Conservation (phyloP, 2,329 filamentous ascomycete genomes). For the Botrytis galanthina region DNA sequence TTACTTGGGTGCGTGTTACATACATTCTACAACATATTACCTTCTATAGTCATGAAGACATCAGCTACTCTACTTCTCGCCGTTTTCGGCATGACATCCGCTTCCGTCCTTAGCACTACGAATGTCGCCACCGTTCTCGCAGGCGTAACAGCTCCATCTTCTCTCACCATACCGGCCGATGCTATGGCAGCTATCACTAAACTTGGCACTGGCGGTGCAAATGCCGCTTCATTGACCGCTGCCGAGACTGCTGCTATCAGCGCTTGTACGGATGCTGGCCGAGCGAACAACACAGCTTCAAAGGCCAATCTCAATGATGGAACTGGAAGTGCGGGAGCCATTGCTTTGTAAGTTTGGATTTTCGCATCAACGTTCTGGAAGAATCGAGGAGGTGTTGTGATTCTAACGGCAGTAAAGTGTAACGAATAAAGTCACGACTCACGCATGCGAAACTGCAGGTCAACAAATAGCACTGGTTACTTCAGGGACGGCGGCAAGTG, state of each 20-base stretch:
- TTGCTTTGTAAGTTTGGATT: constrained; percentile 27
- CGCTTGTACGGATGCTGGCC: constrained; percentile 23
- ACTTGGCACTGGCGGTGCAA: constrained; percentile 29
- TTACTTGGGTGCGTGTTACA: background rate
- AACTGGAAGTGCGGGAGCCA: constrained; percentile 27
- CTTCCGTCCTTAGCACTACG: constrained; percentile 28
- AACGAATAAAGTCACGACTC: constrained; percentile 29
- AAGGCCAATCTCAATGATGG: constrained; percentile 25
- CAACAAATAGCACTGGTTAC: constrained; percentile 26
- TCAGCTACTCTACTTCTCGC: constrained; percentile 21
- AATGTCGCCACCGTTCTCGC: constrained; percentile 30
- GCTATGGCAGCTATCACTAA: constrained; percentile 31
- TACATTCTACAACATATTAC: constrained; percentile 5
- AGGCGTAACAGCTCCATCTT: constrained; percentile 23
- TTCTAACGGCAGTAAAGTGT: constrained; percentile 22
- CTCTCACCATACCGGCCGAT: constrained; percentile 28
- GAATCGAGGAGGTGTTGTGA: background rate
- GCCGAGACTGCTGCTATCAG: constrained; percentile 28
- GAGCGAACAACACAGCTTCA: constrained; percentile 29
- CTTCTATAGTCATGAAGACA: constrained; percentile 22
- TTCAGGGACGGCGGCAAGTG: constrained; percentile 21
- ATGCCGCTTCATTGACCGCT: constrained; percentile 21
- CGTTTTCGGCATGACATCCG: constrained; percentile 22
- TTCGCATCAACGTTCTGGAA: background rate
- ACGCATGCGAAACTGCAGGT: constrained; percentile 28